phyloP scores from a whole-genome alignment of 768 basidiomycete genomes.

The Phlebiopsis flavidoalba region DNA sequence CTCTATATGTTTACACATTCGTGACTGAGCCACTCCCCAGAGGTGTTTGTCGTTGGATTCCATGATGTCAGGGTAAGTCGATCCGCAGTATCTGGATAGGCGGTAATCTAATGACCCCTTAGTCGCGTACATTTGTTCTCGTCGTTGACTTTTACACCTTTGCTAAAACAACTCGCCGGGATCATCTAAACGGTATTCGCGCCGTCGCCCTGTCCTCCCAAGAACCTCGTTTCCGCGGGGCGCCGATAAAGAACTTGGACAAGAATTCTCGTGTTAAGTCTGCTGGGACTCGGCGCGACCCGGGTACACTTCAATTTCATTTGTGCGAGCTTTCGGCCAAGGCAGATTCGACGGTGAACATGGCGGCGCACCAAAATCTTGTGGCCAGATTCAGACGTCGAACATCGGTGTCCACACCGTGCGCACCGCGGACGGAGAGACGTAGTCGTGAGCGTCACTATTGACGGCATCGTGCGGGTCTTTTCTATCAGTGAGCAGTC shows the following conservation, averaged over 20 bases:
- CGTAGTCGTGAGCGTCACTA: constrained; percentile 86
- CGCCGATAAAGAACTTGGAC: constrained; percentile 57
- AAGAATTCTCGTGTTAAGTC: no score
- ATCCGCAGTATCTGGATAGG: not conserved
- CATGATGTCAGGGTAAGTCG: constrained; percentile 80
- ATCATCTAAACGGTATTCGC: constrained; percentile 87
- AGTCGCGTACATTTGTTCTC: constrained; percentile 89
- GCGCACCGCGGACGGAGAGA: constrained; percentile 59
- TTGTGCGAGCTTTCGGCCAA: no score
- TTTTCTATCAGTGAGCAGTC: constrained; percentile 76
- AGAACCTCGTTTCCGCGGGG: constrained; percentile 87
- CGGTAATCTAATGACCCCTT: constrained; percentile 5
- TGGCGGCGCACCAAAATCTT: constrained; percentile 84
- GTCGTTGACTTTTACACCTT: constrained; percentile 74
- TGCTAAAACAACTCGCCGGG: constrained; percentile 80
- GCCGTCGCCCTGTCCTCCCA: constrained; percentile 83
- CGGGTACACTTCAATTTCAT: no score
- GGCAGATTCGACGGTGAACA: no score
- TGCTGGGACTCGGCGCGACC: constrained; percentile 92
- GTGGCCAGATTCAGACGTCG: constrained; percentile 89
- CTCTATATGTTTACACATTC: not conserved
- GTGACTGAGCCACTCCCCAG: constrained; percentile 28
- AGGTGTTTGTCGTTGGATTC: constrained; percentile 90
- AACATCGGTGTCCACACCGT: constrained; percentile 89
- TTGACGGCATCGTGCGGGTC: constrained; percentile 86